Evolutionary conservation across 345 rosid species (phyloP), one percentile per base, ranked within the genome.

Genomic region (Physaria fendleri): DNA sequence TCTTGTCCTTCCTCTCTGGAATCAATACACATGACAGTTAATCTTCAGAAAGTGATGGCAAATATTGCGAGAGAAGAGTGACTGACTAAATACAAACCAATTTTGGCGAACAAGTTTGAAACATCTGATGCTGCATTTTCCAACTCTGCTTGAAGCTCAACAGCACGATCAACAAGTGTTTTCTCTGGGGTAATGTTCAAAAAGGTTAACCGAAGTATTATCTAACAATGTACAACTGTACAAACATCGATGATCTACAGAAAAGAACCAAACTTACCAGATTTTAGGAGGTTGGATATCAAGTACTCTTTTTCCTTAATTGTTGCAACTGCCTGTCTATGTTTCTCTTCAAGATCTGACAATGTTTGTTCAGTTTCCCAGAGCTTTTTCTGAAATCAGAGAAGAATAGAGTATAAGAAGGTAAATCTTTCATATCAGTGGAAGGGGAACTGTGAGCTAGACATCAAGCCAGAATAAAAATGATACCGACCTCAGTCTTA

Each of bases 221-320:
- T 27, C 44, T 67, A 23, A 12, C n/a, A 47, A 41, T 35, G 43
- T 22, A 30, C 34, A 20, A 10, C 32, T 10, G 17, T 10, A 10
- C 8, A 4, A 49, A 21, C 8, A 54, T 44, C 1, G 21, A 56
- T 29, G 35, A 57, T 24, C 12, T 16, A 37, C 20, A 66, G 34
- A 38, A 29, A 68, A 22, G 4, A 22, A 22, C 24, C 24, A 10
- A 32, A 32, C 79, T 75, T 51, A 92, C 98, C 97, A 64, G 92
- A 87, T 79, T 81, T 83, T 16, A 94, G 96, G 65, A 94, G 96
- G 76, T 79, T 82, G 56, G 72, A 75, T 76, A 94, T 94, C 59
- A 94, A 77, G 77, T 78, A 89, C 49, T 94, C 97, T 74, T 87
- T 90, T 73, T 90, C 95, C 77, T 84, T 90, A 41, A 94, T 89